phyloP scores from a whole-genome alignment of 805 yeast species.

The Limtongia smithiae region DNA sequence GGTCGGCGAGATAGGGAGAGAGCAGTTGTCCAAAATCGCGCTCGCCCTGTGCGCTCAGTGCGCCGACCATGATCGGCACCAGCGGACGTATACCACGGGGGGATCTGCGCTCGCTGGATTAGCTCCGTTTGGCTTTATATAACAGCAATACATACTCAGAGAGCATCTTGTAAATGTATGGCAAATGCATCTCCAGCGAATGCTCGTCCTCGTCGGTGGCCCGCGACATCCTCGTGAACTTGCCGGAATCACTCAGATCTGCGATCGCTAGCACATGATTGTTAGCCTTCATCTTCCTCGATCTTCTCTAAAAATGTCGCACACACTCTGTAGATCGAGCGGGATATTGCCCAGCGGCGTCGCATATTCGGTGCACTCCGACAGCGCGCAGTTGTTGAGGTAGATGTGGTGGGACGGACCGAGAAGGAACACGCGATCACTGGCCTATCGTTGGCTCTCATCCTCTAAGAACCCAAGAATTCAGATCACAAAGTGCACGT shows the following conservation, averaged over 20 bases:
- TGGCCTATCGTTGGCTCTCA: too few relatives aligned
- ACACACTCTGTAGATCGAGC: slow-evolving; percentile 52
- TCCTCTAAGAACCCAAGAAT: too few relatives aligned
- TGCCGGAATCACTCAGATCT: slow-evolving; percentile 36
- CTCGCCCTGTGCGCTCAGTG: slow-evolving; percentile 48
- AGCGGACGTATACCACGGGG: slow-evolving; percentile 38
- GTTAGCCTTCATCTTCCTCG: not conserved
- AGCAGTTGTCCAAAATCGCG: slow-evolving; percentile 48
- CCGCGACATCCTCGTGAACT: slow-evolving; percentile 54
- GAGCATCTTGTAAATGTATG: slow-evolving; percentile 57
- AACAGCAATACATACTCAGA: slow-evolving; percentile 23
- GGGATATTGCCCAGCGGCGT: slow-evolving; percentile 80
- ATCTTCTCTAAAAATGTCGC: not conserved
- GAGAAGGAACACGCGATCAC: slow-evolving; percentile 63
- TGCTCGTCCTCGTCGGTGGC: slow-evolving; percentile 80
- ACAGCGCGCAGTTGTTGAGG: slow-evolving; percentile 57
- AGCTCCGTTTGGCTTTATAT: too few relatives aligned
- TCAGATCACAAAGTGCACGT: slow-evolving; percentile 9
- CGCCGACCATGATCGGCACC: slow-evolving; percentile 79
- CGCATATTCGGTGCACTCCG: slow-evolving; percentile 53
- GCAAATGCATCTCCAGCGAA: slow-evolving; percentile 91
- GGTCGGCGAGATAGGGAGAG: slow-evolving; percentile 51
- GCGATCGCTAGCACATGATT: slow-evolving; percentile 19
- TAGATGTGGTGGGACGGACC: slow-evolving; percentile 95
- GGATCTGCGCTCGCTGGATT: too few relatives aligned